Conservation (phyloP, 1,284 basidiomycete genomes). For the Neotropicomus parvogracilis region DNA sequence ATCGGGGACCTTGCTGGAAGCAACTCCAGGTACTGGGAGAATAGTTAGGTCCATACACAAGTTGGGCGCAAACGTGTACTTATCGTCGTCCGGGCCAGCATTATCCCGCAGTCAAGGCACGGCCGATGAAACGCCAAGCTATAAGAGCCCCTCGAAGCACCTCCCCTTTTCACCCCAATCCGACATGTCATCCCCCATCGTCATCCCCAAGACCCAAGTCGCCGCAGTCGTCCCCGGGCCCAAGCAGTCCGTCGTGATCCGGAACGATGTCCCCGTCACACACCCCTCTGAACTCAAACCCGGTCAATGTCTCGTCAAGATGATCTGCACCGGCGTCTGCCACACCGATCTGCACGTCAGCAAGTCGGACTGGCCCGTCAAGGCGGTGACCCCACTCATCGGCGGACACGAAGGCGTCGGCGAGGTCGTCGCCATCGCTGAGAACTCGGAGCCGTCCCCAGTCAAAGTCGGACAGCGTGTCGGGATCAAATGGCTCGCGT, state of each 20-base stretch:
- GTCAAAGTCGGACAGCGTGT: conserved; percentile 77
- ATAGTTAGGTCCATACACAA: too few species aligned
- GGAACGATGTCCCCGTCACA: conserved; percentile 55
- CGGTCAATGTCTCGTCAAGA: conserved; percentile 79
- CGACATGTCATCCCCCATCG: too few species aligned
- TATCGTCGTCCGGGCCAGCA: too few species aligned
- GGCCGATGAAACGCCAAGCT: too few species aligned
- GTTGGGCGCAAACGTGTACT: too few species aligned
- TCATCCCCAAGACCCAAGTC: conserved; percentile 62
- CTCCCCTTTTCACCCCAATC: too few species aligned
- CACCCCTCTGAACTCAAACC: conserved; percentile 65
- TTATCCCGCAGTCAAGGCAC: too few species aligned
- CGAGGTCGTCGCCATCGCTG: conserved; percentile 73
- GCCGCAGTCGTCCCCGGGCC: conserved; percentile 56
- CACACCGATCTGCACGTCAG: conserved; percentile 80
- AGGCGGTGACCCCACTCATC: conserved; percentile 67
- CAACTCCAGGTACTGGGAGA: too few species aligned
- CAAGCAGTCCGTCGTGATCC: conserved; percentile 45
- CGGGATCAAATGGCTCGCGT: conserved; percentile 84
- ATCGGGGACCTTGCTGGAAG: too few species aligned
- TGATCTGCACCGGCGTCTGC: conserved; percentile 71
- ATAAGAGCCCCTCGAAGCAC: too few species aligned
- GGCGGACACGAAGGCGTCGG: conserved; percentile 87
- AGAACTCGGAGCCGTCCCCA: conserved; percentile 56
- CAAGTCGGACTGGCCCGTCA: conserved; percentile 70